phyloP scores from a whole-genome alignment of 768 basidiomycete genomes.

The Naganishia kalamii region DNA sequence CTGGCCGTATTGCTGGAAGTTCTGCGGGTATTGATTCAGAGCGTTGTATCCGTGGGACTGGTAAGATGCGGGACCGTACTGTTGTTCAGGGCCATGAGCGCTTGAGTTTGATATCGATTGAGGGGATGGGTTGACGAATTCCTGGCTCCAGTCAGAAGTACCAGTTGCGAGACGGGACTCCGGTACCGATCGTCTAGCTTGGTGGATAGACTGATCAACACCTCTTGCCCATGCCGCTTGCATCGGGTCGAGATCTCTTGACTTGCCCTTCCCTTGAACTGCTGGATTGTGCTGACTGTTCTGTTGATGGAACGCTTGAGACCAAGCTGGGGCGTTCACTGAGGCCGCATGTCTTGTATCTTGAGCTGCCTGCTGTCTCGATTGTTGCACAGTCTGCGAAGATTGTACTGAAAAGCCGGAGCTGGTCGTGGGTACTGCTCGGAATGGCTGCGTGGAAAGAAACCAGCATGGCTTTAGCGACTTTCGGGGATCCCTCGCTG shows the following conservation, averaged over 20 bases:
- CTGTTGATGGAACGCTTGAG: slow-evolving; percentile 4
- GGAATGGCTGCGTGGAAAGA: not conserved
- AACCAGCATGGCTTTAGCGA: not conserved
- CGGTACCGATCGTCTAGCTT: not conserved
- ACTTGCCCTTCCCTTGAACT: slow-evolving; percentile 2
- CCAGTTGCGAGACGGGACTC: not conserved
- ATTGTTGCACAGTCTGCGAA: not conserved
- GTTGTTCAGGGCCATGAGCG: not conserved
- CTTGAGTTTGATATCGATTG: not conserved
- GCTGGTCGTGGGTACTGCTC: not conserved
- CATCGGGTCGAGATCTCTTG: not conserved
- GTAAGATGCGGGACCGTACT: too few relatives aligned
- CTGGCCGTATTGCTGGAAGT: not conserved
- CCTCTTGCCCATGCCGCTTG: not conserved
- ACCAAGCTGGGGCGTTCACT: not conserved
- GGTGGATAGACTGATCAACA: not conserved
- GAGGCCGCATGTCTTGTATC: too few relatives aligned
- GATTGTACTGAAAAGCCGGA: not conserved
- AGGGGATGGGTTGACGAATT: not conserved
- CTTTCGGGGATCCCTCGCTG: too few relatives aligned
- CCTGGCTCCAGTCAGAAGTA: not conserved
- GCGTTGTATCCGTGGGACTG: not conserved
- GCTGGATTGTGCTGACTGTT: not conserved
- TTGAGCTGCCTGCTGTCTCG: not conserved
- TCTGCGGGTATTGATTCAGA: not conserved